Conservation (phyloP, 441 rosid genomes). For the Breynia disticha region DNA sequence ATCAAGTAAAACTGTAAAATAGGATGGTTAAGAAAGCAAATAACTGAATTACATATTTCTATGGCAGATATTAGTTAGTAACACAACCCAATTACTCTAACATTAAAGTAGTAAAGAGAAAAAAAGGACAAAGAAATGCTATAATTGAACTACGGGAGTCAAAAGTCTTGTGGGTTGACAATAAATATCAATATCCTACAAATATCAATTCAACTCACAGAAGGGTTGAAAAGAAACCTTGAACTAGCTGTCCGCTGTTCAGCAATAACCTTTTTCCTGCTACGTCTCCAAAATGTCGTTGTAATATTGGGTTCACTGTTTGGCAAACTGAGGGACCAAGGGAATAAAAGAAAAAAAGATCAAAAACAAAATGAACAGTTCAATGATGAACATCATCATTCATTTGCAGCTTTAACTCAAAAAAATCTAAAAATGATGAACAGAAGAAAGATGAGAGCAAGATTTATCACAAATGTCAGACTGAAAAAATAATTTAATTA, state of each 20-base stretch:
- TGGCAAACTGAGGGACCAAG: constrained; percentile 50
- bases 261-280: constrained; percentile 93
- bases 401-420: not conserved
- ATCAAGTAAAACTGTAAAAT: too few relatives aligned
- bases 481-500: not conserved
- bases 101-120: not conserved
- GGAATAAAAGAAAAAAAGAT: constrained; percentile 3
- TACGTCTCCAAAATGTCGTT: constrained; percentile 81
- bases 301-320: constrained; percentile 96
- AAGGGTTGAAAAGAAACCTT: constrained; percentile 49
- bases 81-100: too few relatives aligned
- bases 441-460: not conserved
- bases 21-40: too few relatives aligned
- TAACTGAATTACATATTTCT: too few relatives aligned
- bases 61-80: too few relatives aligned
- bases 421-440: not conserved
- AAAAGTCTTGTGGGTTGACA: not conserved
- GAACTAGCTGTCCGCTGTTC: constrained; percentile 99
- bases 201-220: constrained; percentile 7
- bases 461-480: not conserved
- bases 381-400: not conserved
- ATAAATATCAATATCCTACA: constrained; percentile 3
- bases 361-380: constrained; percentile 1
- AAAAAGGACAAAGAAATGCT: not conserved
- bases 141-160: not conserved